Evolutionary conservation across 2,329 filamentous ascomycete species (phyloP).

Genomic region (Sporothrix curviconia): DNA sequence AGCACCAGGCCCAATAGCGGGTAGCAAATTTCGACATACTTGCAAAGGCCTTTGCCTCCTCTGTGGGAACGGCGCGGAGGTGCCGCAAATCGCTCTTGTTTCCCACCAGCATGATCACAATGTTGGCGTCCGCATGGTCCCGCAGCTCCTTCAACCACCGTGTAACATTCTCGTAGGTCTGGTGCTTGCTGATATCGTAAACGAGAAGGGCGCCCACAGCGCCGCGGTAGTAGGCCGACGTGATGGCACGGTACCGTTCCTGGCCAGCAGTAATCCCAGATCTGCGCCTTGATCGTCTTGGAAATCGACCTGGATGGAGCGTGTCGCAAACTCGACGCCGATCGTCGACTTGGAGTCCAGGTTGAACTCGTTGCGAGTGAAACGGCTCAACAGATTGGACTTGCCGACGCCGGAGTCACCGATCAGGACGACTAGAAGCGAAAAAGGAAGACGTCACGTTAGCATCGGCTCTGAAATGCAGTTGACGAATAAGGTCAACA

Average conservation of each 20-base stretch:
- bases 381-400: conserved; percentile 98
- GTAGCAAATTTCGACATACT: conserved; percentile 49
- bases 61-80: conserved; percentile 90
- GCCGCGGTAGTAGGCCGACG: conserved; percentile 96
- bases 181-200: conserved; percentile 99
- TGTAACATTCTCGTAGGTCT: conserved; percentile 98
- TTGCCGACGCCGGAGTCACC: conserved; percentile 99
- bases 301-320: conserved; percentile 97
- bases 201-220: conserved; percentile 95
- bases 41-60: conserved; percentile 96
- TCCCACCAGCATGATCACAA: conserved; percentile 98
- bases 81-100: conserved; percentile 99
- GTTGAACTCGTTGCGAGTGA: conserved; percentile 99
- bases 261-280: conserved; percentile 99
- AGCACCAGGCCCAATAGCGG: no score
- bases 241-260: conserved; percentile 98
- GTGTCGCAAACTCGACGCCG: conserved; percentile 97
- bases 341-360: conserved; percentile 99
- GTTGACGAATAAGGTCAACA: no score
- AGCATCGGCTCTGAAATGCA: conserved; percentile 21
- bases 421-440: conserved; percentile 77
- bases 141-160: conserved; percentile 98
- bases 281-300: conserved; percentile 99
- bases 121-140: conserved; percentile 96
- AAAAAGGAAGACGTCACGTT: conserved; percentile 22